Base-by-base conservation (phyloP, 2,329 filamentous ascomycete genomes). In the Amesomyces nigricolor region DNA sequence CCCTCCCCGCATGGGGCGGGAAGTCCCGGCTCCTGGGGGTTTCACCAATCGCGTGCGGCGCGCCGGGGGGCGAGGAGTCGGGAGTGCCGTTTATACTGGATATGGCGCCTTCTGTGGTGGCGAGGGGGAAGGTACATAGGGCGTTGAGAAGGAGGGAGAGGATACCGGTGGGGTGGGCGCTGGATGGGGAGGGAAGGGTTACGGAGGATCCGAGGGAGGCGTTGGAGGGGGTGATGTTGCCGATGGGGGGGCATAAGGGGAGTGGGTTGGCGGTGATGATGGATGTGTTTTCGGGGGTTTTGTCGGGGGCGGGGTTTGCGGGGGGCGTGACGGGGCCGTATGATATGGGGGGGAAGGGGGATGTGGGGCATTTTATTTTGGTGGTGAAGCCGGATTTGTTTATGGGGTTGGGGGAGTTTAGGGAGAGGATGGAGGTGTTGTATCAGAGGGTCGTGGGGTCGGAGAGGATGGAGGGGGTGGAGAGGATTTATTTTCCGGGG, bases 161-260 rank as follows among this genome's bases (percentile, higher is more conserved):
- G 71, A 88, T 88, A n/a, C 86, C 85, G 0, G 54, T 70, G 1
- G 84, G 86, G 63, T 94, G 88, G 89, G 88, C 88, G 1, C 73
- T 92, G 6, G 88, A 92, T 68, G 76, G 73, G 0, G 79, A 91
- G 14, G 88, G 89, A 0, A 73, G 74, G 11, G 76, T 72, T n/a
- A 90, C 88, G 0, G 81, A 87, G 54, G 87, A 94, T 62, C 88
- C 89, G 0, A 79, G 76, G 1, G 77, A 76, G 17, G 89, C 89
- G 0, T 72, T 94, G 9, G 80, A 82, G 35, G 88, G 88, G 1
- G 87, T 91, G 3, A 92, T 94, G 89, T 72, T 92, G 17, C 88
- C 89, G 0, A 91, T 94, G 86, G 88, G 88, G 2, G 89, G 89
- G 0, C 88, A 89, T 0, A 94, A 94, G 69, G 89, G 89, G 0